Evolutionary conservation across 106 monocot species (phyloP).

Genomic region (Triglochin maritima): DNA sequence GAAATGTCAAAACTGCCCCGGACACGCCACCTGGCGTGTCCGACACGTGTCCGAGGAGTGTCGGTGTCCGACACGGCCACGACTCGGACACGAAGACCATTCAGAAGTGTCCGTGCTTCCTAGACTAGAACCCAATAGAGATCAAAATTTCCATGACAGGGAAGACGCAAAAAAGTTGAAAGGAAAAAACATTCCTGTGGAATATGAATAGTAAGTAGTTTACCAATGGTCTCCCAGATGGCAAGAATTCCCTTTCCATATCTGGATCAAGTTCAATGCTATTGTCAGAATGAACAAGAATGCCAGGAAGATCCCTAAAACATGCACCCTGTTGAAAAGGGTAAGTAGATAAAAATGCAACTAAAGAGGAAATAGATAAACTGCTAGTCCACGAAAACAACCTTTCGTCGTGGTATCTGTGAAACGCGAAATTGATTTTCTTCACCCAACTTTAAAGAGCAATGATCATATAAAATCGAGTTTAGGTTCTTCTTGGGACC

Average conservation of each 20-base stretch:
- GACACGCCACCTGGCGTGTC: too few relatives aligned
- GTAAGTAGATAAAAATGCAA: background rate
- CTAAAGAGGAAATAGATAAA: background rate
- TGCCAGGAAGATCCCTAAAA: conserved; percentile 77
- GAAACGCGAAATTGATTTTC: conserved; percentile 63
- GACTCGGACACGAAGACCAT: too few relatives aligned
- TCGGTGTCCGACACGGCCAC: too few relatives aligned
- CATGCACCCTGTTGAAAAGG: conserved; percentile 59
- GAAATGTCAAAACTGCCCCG: too few relatives aligned
- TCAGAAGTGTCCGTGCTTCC: too few relatives aligned
- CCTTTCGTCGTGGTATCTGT: conserved; percentile 75
- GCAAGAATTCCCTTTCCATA: conserved; percentile 38
- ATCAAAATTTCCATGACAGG: background rate
- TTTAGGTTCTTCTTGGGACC: conserved; percentile 8
- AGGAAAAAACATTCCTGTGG: background rate
- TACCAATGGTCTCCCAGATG: conserved; percentile 77
- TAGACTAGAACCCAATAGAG: too few relatives aligned
- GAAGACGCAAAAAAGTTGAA: background rate
- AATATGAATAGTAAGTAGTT: background rate
- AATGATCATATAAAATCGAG: conserved; percentile 57
- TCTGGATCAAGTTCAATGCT: conserved; percentile 43
- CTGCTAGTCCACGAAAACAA: conserved; percentile 1
- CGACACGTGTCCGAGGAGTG: too few relatives aligned
- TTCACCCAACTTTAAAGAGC: conserved; percentile 29
- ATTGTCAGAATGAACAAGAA: conserved; percentile 54